Base-by-base conservation (phyloP, 1,139 yeast genomes). In the Wickerhamiella infanticola region DNA sequence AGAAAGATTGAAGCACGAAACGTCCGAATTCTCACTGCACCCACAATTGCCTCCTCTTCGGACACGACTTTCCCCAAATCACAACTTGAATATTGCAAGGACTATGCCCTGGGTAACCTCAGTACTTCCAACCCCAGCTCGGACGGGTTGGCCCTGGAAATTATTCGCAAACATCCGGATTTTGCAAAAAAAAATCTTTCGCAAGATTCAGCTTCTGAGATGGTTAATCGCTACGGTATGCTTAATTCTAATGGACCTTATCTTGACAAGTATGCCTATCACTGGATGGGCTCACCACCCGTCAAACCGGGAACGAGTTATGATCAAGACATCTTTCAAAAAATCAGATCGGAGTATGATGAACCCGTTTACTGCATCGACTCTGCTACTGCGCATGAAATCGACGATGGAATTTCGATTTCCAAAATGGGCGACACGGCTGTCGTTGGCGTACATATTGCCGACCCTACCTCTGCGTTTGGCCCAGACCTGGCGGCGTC, bases 391-490 rank as follows among this genome's bases (percentile, higher is more conserved):
- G 95, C 97, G 0, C 81, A 81, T 55, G 98, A 90, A 62, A 82
- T 90, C 50, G 98, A 90, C 61, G 98, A 90, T 62, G 98, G 97
- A 41, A 70, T 90, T 27, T 77, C 95, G 0, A 64, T 90, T 23
- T 66, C 67, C 37, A 59, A 59, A 29, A 49, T 64, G 0, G 59
- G 56, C 1, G 63, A 61, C 0, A 56, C 59, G 3, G 73, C 67
- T 54, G 64, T 65, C 2, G 57, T 88, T 4, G 73, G 80, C 35
- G 70, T 85, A 5, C 95, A 83, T 62, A 76, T 90, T 50, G 97
- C 98, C 1, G 90, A 88, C 59, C 97, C 97, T 0, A 70, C 85
- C 0, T 60, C 66, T 0, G 78, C 93, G 0, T 77, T 68, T 55
- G 62, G 46, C 4, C 24, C 77, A 25, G 61, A 66, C 1, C 54